Base-by-base conservation (phyloP, 2,329 filamentous ascomycete species). In the Trichoderma hamatum region DNA sequence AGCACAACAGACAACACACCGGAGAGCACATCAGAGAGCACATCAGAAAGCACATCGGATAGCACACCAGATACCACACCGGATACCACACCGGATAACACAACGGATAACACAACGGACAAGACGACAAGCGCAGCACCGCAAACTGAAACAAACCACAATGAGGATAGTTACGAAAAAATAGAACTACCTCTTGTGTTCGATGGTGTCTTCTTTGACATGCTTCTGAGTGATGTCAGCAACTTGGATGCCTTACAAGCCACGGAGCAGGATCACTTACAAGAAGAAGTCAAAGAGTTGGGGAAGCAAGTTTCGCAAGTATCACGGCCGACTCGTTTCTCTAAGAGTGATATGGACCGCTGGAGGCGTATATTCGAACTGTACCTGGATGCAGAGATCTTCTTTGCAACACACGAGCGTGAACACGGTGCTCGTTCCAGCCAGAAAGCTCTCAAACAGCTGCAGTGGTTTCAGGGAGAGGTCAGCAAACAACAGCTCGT, bases 291-390 rank as follows among this genome's bases (percentile, higher is more conserved):
- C 64, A 80, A 83, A 30, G 79, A 82, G 7, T 83, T 97, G 0
- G 90, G 91, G 3, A 81, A 85, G 32, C 85, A 90, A 34, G 85
- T 97, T 26, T 84, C 88, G 30, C 82, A 83, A 55, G 83, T 92
- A 9, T 88, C 91, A 0, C 87, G 88, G 70, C 91, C 91, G 3
- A 86, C 86, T 28, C 84, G 82, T 66, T 86, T 88, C 24, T 85
- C 86, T 56, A 88, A 86, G 71, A 89, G 85, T 55, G 91, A 96
- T 75, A 80, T 96, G 28, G 87, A 89, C 65, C 86, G 85, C 46
- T 97, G 93, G 93, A 88, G 93, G 60, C 86, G 90, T 72, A 89
- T 97, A 71, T 95, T 97, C 74, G 89, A 93, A 70, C 81, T 95
- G 0, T 97, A 97, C 75, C 81, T 94, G 14, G 90, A 96, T 68